Base-by-base conservation (phyloP, 768 basidiomycete genomes). In the Suillus weaverae region DNA sequence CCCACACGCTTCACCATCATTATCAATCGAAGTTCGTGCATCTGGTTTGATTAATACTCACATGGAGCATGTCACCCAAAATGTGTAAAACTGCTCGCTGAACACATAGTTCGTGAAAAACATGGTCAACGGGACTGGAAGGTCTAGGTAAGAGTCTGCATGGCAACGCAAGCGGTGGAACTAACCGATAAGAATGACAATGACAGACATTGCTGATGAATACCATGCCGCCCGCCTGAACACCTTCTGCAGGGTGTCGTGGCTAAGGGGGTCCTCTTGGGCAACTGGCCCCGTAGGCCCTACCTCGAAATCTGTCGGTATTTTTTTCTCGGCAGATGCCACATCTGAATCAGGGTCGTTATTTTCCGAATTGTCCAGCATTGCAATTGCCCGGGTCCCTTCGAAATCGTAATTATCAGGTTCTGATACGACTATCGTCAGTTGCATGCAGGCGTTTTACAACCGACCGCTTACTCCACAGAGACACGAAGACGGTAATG, bases 41-140 rank as follows among this genome's bases (percentile, higher is more conserved):
- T 38, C 35, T n/a, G 57, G 16, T 32, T 30, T 13, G 22, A 50
- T 14, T 18, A n/a, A 18, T 13, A 46, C 74, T 63, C 35, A 75
- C 74, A 77, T 75, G 13, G 76, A 73, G 54, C 76, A 76, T 13
- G 73, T 71, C 32, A 76, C 69, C 77, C 77, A 79, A 70, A 77
- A 76, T 4, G 69, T 70, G 67, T 73, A 77, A 64, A 78, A 78
- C 13, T 51, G 60, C 57, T 68, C 62, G 62, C 72, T 74, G 69
- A 78, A 78, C 8, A 79, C 67, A 61, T 79, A 79, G 63, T 71
- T 70, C 8, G 75, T 70, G 68, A 77, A 77, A 70, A 76, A 79
- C 76, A 79, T 77, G 30, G 77, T 74, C 11, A 78, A 61, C 13
- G 77, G 77, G 0, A 79, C 74, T 73, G 22, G 26, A 41, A 9